phyloP scores from a whole-genome alignment of 2,329 filamentous ascomycete genomes.

The Microthyrium microscopicum region DNA sequence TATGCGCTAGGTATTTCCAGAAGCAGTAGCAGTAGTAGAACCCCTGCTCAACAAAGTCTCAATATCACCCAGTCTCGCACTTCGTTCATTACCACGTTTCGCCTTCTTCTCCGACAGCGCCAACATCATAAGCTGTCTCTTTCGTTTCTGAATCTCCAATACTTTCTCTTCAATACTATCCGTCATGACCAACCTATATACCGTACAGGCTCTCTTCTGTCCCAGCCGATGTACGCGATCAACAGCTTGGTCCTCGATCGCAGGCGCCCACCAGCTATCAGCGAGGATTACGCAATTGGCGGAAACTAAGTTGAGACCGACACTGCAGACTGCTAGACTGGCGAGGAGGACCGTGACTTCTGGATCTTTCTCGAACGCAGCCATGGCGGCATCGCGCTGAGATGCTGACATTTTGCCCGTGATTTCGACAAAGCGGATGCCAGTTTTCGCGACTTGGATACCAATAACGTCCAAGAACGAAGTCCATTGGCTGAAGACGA shows the following conservation, averaged over 20 bases:
- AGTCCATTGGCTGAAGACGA: conserved; percentile 67
- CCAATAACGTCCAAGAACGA: conserved; percentile 58
- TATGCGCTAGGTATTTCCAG: too few species aligned
- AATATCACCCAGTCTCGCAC: conserved; percentile 28
- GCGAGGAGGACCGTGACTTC: conserved; percentile 63
- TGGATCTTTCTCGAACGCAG: conserved; percentile 48
- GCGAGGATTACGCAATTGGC: conserved; percentile 73
- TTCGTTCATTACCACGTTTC: conserved; percentile 36
- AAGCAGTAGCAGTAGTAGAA: conserved; percentile 1
- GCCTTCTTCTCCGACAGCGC: conserved; percentile 59
- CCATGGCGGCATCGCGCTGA: conserved; percentile 55
- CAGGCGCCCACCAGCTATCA: conserved; percentile 81
- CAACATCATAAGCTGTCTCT: conserved; percentile 59
- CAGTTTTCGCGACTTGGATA: conserved; percentile 42
- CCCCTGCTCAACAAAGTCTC: conserved; percentile 20
- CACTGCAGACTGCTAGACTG: conserved; percentile 64
- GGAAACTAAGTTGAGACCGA: conserved; percentile 71
- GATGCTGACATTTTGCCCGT: conserved; percentile 63
- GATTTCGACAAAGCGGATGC: conserved; percentile 52
- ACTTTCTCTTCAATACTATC: conserved; percentile 67
- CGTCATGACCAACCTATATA: conserved; percentile 71
- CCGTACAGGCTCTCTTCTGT: conserved; percentile 60
- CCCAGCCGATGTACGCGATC: conserved; percentile 78
- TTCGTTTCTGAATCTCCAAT: conserved; percentile 59
- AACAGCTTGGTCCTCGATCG: conserved; percentile 81